phyloP scores from a whole-genome alignment of 2,329 filamentous ascomycete genomes.

The Dactylellina sp. region DNA sequence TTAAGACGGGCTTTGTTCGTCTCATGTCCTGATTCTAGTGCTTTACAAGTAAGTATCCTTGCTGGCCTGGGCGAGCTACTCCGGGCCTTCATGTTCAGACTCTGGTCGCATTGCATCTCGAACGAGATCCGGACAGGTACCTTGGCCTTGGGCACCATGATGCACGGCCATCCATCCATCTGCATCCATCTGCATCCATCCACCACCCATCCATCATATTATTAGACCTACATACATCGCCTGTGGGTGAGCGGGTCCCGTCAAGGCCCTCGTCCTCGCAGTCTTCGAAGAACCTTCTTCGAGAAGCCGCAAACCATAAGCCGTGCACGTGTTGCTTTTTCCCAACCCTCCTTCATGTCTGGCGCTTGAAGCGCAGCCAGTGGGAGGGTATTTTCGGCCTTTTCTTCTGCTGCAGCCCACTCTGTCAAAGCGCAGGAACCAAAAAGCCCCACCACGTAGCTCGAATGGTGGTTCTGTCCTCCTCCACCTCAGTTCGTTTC shows the following conservation, averaged over 20 bases:
- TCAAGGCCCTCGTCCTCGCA: constrained; percentile 33
- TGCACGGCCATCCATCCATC: too few species aligned
- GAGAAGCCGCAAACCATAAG: constrained; percentile 53
- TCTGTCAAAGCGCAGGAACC: constrained; percentile 58
- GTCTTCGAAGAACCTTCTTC: constrained; percentile 38
- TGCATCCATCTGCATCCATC: too few species aligned
- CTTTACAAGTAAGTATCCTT: constrained; percentile 55
- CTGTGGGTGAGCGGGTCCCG: constrained; percentile 45
- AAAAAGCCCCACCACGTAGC: constrained; percentile 52
- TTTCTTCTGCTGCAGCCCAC: constrained; percentile 52
- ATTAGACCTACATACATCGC: constrained; percentile 28
- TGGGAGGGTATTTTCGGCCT: constrained; percentile 23
- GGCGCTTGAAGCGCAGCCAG: constrained; percentile 55
- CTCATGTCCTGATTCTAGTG: constrained; percentile 53
- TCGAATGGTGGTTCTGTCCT: constrained; percentile 38
- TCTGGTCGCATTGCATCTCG: constrained; percentile 54
- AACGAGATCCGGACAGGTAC: constrained; percentile 20
- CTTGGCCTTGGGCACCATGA: neutral
- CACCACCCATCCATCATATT: too few species aligned
- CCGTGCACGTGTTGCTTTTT: constrained; percentile 57
- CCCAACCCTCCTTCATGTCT: constrained; percentile 18
- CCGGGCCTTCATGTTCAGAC: constrained; percentile 37
- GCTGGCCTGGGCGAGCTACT: constrained; percentile 51
- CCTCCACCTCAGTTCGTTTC: constrained; percentile 53
- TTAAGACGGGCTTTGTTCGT: constrained; percentile 53